Evolutionary conservation across 148 eudicot species (phyloP).

Genomic region (Fallopia convolvulus): DNA sequence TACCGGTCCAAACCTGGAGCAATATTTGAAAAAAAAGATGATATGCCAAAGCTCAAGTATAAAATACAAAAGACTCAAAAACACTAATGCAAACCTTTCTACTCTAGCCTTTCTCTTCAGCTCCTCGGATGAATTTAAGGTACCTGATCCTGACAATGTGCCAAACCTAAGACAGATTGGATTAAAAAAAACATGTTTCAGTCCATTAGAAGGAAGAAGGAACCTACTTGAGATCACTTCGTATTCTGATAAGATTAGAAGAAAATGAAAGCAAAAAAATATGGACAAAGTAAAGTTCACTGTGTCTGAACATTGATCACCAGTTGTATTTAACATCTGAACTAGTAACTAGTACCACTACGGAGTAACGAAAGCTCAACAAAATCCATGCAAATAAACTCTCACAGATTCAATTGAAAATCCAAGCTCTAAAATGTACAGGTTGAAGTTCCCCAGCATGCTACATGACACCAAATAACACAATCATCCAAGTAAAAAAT

Average conservation of each 20-base stretch:
- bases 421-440: not conserved
- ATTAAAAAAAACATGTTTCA: not conserved
- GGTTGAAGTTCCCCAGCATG: not conserved
- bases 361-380: not conserved
- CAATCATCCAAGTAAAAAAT: not conserved
- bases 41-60: not conserved
- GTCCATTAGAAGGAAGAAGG: not conserved
- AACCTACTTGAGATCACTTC: not conserved
- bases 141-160: conserved; percentile 38
- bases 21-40: conserved; percentile 8
- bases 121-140: conserved; percentile 56
- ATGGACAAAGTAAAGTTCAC: not conserved
- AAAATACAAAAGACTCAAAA: not conserved
- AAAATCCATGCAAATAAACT: not conserved
- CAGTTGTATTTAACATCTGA: not conserved
- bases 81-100: conserved; percentile 48
- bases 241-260: not conserved
- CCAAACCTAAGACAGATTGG: conserved; percentile 43
- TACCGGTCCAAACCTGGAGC: conserved; percentile 56
- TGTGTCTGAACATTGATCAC: not conserved
- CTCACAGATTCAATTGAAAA: not conserved
- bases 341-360: not conserved
- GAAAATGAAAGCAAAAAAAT: not conserved
- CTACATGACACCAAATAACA: not conserved
- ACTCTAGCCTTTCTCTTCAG: conserved; percentile 93